phyloP scores from a whole-genome alignment of 192 early-diverging fungal genomes.

The Phycomyces blakesleeanus region DNA sequence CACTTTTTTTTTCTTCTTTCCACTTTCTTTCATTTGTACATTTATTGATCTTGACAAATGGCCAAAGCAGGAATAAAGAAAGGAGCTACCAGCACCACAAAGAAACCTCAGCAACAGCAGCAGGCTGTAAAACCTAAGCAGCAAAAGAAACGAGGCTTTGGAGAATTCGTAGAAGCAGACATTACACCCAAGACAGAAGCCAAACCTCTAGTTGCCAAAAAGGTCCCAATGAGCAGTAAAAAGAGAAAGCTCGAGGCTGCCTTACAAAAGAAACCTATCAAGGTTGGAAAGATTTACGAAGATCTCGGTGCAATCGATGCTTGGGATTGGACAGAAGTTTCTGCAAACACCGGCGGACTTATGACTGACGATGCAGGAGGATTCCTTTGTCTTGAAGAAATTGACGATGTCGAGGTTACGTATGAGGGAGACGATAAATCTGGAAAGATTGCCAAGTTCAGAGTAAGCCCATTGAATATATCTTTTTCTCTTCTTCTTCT shows the following conservation, averaged over 20 bases:
- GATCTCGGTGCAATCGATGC: conserved; percentile 37
- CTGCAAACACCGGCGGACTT: conserved; percentile 41
- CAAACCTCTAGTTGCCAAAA: neutral
- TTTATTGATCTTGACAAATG: neutral
- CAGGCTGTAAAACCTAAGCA: neutral
- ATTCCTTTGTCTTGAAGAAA: conserved; percentile 83
- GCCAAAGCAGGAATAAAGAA: too few species aligned
- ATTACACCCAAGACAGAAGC: neutral
- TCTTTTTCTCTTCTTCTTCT: too few species aligned
- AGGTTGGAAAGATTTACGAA: conserved; percentile 12
- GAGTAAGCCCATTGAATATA: too few species aligned
- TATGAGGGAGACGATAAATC: conserved; percentile 59
- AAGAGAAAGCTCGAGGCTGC: neutral
- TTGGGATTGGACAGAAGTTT: conserved; percentile 61
- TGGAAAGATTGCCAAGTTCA: conserved; percentile 70
- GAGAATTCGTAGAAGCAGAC: conserved; percentile 1
- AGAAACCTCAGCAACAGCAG: neutral
- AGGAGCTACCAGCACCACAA: too few species aligned
- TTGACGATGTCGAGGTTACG: conserved; percentile 78
- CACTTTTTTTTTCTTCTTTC: neutral
- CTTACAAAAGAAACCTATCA: neutral
- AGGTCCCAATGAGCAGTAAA: neutral
- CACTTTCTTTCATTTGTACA: neutral
- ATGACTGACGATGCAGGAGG: conserved; percentile 71
- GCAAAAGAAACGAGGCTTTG: neutral